Conservation (phyloP, 73 alveolate species). For the Paramecium biaurelia region DNA sequence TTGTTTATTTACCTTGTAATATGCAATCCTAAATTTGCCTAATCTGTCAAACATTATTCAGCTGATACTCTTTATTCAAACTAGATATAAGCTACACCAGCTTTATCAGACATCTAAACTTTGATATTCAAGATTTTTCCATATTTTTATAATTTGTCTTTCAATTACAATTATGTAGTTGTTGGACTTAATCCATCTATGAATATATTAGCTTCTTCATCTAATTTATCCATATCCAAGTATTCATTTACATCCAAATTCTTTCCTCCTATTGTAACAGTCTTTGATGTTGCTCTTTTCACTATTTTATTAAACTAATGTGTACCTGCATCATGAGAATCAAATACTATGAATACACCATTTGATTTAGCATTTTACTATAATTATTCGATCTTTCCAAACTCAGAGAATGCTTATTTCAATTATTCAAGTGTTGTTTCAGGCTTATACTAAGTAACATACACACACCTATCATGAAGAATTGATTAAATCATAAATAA, state of each 20-base stretch:
- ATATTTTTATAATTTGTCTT: background rate
- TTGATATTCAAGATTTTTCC: slow-evolving; percentile 12
- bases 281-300: background rate
- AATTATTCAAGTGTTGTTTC: slow-evolving; percentile 1
- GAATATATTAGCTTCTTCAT: slow-evolving; percentile 36
- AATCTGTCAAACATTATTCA: slow-evolving; percentile 38
- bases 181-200: background rate
- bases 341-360: slow-evolving; percentile 17
- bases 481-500: slow-evolving; percentile 9
- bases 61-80: slow-evolving; percentile 20
- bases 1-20: background rate
- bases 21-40: background rate
- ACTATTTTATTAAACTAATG: background rate
- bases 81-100: slow-evolving; percentile 31
- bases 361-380: background rate
- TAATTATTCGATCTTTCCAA: background rate
- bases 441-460: background rate
- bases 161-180: background rate
- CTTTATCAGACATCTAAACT: slow-evolving; percentile 43
- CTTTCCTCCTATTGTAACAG: background rate
- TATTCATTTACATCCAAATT: background rate
- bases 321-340: slow-evolving; percentile 10
- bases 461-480: background rate
- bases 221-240: slow-evolving; percentile 38
- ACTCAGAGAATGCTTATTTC: slow-evolving; percentile 39